These are phyloP conservation scores for Setaria italica DNA, from an alignment of 202 grass and related monocot genomes.

Conservation along the genomic window DNA sequence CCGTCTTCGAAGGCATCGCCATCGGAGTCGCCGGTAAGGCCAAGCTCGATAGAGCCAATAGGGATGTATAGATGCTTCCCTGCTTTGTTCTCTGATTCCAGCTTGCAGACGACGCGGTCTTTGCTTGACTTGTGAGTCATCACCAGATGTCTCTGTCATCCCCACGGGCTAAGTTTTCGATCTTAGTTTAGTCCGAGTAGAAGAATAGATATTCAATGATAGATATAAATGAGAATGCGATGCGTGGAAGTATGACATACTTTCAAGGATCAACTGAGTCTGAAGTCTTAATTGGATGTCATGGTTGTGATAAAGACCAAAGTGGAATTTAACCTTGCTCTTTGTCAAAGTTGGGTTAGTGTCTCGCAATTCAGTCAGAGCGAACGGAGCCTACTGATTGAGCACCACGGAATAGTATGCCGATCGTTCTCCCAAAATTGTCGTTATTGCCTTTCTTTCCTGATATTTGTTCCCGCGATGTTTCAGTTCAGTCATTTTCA, in stretches of 20 bases:
- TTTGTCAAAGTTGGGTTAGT: background rate
- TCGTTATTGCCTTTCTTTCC: background rate
- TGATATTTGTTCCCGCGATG: background rate
- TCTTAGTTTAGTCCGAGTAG: background rate
- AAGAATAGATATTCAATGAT: background rate
- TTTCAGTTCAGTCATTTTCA: constrained; percentile 37
- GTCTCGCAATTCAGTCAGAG: background rate
- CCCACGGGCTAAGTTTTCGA: background rate
- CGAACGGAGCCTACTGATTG: background rate
- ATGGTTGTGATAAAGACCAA: background rate
- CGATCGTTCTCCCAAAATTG: background rate
- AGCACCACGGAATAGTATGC: background rate
- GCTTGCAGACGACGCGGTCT: background rate
- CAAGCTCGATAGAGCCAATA: background rate
- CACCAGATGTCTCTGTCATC: background rate
- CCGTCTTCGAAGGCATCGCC: constrained; percentile 96
- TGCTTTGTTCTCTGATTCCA: background rate
- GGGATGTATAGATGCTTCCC: background rate
- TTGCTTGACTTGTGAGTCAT: background rate
- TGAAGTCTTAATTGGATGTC: background rate
- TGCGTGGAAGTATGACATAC: background rate
- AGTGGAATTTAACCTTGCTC: background rate
- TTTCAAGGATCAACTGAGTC: background rate
- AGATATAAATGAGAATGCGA: background rate
- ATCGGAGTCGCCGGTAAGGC: constrained; percentile 78